phyloP scores from a whole-genome alignment of 2,329 filamentous ascomycete genomes.

The Coniella vitis region DNA sequence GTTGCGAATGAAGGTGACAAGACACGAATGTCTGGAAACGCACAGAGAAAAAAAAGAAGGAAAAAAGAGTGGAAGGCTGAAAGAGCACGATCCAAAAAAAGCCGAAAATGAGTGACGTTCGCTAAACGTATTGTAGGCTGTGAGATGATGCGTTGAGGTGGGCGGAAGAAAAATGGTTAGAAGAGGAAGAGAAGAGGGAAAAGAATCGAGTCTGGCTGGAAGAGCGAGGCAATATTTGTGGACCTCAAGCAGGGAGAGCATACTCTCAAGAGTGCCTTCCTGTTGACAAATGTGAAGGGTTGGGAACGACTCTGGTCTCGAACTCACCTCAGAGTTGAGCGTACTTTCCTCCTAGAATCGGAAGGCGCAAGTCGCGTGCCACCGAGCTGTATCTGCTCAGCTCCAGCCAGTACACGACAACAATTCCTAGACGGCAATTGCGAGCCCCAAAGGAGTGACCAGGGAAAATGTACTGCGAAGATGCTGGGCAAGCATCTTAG shows the following conservation, averaged over 20 bases:
- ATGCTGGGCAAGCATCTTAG: no score
- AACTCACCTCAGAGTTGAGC: no score
- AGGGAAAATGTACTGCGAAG: no score
- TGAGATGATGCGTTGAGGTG: conserved; percentile 11
- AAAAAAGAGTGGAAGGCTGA: not conserved
- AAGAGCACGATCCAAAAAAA: conserved; percentile 17
- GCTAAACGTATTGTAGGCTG: conserved; percentile 18
- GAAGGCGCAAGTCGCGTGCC: no score
- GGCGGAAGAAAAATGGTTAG: not conserved
- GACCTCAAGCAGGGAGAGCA: not conserved
- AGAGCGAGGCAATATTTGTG: not conserved
- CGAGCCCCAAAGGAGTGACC: no score
- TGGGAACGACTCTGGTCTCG: no score
- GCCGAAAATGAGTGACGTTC: conserved; percentile 16
- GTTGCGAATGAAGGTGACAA: not conserved
- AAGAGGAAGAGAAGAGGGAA: conserved; percentile 4
- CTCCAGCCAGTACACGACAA: no score
- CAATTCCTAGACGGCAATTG: no score
- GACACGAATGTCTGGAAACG: conserved; percentile 17
- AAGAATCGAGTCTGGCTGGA: not conserved
- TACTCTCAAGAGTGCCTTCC: not conserved
- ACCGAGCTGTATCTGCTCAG: no score
- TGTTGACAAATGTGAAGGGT: no score
- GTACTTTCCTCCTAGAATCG: no score
- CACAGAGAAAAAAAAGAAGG: conserved; percentile 3